Evolutionary conservation across 257 asterid species (phyloP), one percentile per base, ranked within the genome.

Genomic region (Salvia rosmarinus): DNA sequence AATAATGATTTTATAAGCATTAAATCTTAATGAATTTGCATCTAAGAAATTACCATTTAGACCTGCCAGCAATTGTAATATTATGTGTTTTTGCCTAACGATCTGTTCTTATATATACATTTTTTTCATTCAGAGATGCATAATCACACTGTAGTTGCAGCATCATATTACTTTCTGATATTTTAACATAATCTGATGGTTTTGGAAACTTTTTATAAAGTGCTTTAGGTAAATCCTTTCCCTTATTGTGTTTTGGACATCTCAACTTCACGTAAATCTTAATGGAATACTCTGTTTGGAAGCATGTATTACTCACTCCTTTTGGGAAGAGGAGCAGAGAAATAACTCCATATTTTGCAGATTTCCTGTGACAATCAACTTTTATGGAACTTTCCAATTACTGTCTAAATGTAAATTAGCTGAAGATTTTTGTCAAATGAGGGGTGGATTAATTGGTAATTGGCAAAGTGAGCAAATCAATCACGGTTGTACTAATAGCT

Each of bases 401-500:
- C 21, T 23, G 39, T 66, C 12, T 17, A 60, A 9, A 17, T 68
- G 20, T 9, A 17, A 35, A 49, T 47, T 25, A 20, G 40, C n/a
- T 4, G 6, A 19, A 21, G 54, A 67, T 68, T 58, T 21, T 14
- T 13, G 71, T 39, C 50, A 37, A 50, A n/a, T 20, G 43, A 20
- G n/a, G 58, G 10, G 39, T 34, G 28, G 28, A 37, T 40, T 54
- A 25, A 25, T 25, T 25, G 30, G 30, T 43, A 43, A 17, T 25
- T 43, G 34, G 64, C 58, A 54, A 42, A 12, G 35, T 56, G 52
- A 65, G 54, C 43, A 57, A 70, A 35, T 54, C 56, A 64, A 34
- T 10, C 10, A 77, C 1, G 34, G 23, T 28, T 59, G 8, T 52
- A 14, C 23, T 52, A 62, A 50, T 39, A n/a, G 49, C 40, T 59